Evolutionary conservation across 2,329 filamentous ascomycete genomes (phyloP), one percentile per base, ranked within the genome.

Genomic region (Cercospora sp.): DNA sequence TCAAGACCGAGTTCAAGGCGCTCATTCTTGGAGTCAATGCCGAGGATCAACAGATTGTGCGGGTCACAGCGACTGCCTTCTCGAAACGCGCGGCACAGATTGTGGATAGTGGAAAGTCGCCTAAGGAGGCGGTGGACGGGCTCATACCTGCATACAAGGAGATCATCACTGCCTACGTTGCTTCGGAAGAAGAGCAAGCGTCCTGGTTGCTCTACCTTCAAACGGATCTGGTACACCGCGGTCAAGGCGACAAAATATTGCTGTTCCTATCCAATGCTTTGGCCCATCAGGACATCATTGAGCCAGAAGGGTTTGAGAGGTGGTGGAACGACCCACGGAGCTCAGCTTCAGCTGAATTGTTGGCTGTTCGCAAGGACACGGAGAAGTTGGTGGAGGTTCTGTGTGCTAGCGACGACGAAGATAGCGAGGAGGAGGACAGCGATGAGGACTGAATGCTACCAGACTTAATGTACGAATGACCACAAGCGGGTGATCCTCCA

Each of bases 1-100:
- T 97, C 75, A 93, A 94, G 78, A 87, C 98, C 36, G 95, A 99
- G 78, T 91, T 99, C 70, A 97, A 94, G 83, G 92, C 93, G 58
- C 85, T 98, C n/a, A 90, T 94, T 10, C 92, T 99, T 79, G 91
- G 90, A 64, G 92, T 91, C 75, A 93, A 98, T 75, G 95, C 95
- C 2, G 94, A 93, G 0, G 94, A 97, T 76, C 87, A 90, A 72
- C 91, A 95, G 79, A 92, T 98, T 75, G 91, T 94, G 55, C 90
- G 90, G 36, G 93, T 95, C 16, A 90, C 98, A 26, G 92, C 92
- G 2, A 88, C 90, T 2, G 91, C 94, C 0, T 94, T 98, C 77
- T 91, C 92, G 75, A 92, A 91, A 75, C 90, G 91, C 66, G 90
- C 94, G 57, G 86, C 89, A 5, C 90, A 93, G 77, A 85, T 97